Base-by-base conservation (phyloP, 2,329 filamentous ascomycete genomes). In the Arthrinium phaeospermum region DNA sequence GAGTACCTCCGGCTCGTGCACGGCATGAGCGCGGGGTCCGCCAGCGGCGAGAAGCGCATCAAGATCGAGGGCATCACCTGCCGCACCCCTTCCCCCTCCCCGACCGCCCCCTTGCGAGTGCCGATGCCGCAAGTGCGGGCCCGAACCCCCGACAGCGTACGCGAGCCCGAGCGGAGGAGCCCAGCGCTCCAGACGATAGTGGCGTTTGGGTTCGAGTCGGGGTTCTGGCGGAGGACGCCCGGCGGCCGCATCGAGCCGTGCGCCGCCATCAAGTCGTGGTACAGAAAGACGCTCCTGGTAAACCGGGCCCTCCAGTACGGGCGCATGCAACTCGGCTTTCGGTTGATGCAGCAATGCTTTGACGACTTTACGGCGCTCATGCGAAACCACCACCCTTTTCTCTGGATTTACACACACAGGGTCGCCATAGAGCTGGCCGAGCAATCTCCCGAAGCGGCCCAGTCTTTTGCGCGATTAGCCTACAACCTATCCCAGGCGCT, bases 11-110 rank as follows among this genome's bases (percentile, higher is more conserved):
- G 57, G 34, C 57, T 64, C 34, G 57, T 64, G 19, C 57, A 64
- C 57, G 57, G 57, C 34, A 64, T 64, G 57, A 41, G 4, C 57
- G 57, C 34, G 0, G 53, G 53, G 3, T 34, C 30, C 16, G 57
- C 30, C 19, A 41, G 19, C 34, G 30, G 19, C 34, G 30, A 41
- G 34, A 64, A 64, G 57, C 57, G 57, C 16, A 64, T 64, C 34
- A 41, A 64, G 57, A 64, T 64, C 34, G 57, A 64, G 34, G 57
- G 57, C 57, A 64, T 64, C 19, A 64, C 57, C 22, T 64, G 57
- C 57, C 57, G 57, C 34, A 64, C 57, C 57, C 57, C 57, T 3
- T 64, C 57, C 8, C 57, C 57, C 19, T 34, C 30, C 3, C 22
- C 57, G 8, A 41, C 53, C 3, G 27, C 53, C 4, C 24, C 4